Conservation (phyloP, 495 filamentous ascomycete species). For the Xylaria bambusicola region DNA sequence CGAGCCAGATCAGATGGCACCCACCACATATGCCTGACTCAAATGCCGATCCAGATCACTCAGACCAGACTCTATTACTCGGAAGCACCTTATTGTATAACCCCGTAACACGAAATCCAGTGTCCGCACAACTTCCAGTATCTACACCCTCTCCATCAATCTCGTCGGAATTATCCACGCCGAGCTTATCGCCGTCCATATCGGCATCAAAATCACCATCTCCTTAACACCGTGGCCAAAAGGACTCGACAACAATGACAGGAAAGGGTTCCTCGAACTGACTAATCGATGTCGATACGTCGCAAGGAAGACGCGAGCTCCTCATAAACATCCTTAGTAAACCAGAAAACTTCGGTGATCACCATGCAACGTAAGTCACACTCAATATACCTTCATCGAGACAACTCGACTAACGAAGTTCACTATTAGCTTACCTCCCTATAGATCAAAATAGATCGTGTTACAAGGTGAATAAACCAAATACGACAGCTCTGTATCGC, state of each 20-base stretch:
- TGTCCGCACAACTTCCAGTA: neutral
- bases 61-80: neutral
- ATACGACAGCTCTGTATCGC: neutral
- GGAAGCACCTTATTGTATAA: conserved; percentile 6
- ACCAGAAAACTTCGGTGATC: too few species aligned
- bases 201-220: neutral
- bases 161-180: neutral
- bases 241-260: too few species aligned
- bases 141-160: neutral
- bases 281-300: too few species aligned
- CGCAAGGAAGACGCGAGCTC: too few species aligned
- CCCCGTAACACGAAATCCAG: neutral
- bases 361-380: too few species aligned
- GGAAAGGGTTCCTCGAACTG: too few species aligned
- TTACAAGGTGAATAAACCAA: neutral
- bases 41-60: neutral
- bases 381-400: too few species aligned
- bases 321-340: too few species aligned
- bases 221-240: too few species aligned
- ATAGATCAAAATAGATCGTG: neutral
- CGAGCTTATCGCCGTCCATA: neutral
- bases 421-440: neutral
- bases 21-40: neutral
- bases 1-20: neutral
- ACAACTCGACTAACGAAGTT: neutral